Evolutionary conservation across 2,329 filamentous ascomycete genomes (phyloP).

Genomic region (Colletotrichum destructivum): DNA sequence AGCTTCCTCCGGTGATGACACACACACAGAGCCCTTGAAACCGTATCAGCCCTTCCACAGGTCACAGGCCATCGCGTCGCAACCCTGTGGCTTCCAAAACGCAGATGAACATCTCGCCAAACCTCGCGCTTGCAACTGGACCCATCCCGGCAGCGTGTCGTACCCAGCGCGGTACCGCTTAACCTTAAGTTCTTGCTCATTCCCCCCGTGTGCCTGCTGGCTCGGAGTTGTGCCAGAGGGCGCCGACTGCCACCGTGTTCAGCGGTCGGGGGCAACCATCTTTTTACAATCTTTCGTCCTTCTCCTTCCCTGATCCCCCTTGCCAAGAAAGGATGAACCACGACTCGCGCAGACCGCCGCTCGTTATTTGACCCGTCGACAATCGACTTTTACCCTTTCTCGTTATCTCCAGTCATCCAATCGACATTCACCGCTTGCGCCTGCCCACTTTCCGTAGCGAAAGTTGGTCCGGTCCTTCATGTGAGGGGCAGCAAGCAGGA

Average conservation of each 20-base stretch:
- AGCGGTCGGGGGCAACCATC: neutral
- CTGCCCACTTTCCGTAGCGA: neutral
- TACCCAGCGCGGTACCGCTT: slow-evolving; percentile 17
- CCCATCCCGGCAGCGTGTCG: slow-evolving; percentile 20
- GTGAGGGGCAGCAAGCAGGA: neutral
- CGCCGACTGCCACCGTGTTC: slow-evolving; percentile 6
- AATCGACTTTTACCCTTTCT: neutral
- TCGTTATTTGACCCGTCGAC: neutral
- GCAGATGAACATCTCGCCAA: slow-evolving; percentile 29
- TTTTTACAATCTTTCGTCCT: too few species aligned
- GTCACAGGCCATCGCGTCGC: too few species aligned
- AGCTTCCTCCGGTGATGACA: neutral
- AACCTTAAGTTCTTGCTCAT: slow-evolving; percentile 22
- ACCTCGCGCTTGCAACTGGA: slow-evolving; percentile 12
- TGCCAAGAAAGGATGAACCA: slow-evolving; percentile 29
- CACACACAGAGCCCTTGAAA: neutral
- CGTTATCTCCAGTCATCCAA: neutral
- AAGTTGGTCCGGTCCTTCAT: neutral
- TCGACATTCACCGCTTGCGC: neutral
- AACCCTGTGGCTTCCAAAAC: neutral
- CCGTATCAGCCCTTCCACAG: neutral
- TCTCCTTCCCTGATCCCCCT: neutral
- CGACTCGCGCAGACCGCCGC: slow-evolving; percentile 18
- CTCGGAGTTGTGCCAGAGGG: neutral
- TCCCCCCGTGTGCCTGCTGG: neutral